Base-by-base conservation (phyloP, 495 filamentous ascomycete species). In the Xylaria sp. region DNA sequence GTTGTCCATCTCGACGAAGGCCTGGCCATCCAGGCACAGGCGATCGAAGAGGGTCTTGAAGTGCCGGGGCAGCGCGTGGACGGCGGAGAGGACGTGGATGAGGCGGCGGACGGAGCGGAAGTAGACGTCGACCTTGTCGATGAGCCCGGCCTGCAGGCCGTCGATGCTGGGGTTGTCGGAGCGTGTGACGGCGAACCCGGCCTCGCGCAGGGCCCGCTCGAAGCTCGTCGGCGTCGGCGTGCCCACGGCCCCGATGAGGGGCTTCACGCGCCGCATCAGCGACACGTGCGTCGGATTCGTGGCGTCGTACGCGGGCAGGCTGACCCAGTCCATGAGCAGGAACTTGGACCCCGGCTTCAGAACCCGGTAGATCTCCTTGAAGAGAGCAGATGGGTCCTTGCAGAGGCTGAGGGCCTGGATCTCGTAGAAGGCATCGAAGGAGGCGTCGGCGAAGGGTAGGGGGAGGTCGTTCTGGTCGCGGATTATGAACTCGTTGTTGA, bases 11-110 rank as follows among this genome's bases (percentile, higher is more conserved):
- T 89, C 84, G 68, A 90, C 84, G 67, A 90, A 90, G 0, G 88
- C 88, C 73, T 89, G 81, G 0, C 88, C 86, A 70, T 90, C 88
- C 40, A 89, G 76, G 71, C 87, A 88, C 43, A 90, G 75, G n/a
- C 88, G 84, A 71, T 90, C 86, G 73, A 90, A 88, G 57, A 90
- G 74, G n/a, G 87, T 85, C 82, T 86, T 87, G 82, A 90, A 90
- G 72, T 90, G 88, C 57, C 78, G 80, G 3, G 88, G 88, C 63
- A 90, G 75, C 11, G 85, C 77, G 43, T 80, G 83, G 33, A 88
- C 26, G 69, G 84, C 85, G 59, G 89, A 87, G 15, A 90, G 77
- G 6, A 79, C 84, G 41, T 87, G 78, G 46, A 89, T 86, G 21
- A 86, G 78, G 72, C 85, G 83, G 50, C 87, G 81, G 73, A 88